These are phyloP conservation scores for Citrus australasica DNA, from an alignment of 345 rosid species.

Conservation along the genomic window DNA sequence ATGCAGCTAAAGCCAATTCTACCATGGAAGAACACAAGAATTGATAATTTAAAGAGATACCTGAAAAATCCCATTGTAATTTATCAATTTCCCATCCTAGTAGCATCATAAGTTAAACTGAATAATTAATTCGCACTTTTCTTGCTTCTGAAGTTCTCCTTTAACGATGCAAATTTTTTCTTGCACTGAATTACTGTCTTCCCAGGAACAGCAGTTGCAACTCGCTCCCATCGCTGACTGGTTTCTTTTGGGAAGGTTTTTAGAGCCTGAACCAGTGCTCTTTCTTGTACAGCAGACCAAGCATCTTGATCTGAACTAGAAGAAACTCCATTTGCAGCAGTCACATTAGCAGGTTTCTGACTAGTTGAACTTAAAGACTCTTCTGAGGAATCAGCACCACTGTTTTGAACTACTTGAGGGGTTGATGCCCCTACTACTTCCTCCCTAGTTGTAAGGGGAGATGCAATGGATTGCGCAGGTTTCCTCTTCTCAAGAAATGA, in stretches of 20 bases:
- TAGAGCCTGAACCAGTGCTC: constrained; percentile 88
- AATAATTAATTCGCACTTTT: constrained; percentile 38
- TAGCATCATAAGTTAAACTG: background rate
- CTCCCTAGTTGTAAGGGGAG: constrained; percentile 88
- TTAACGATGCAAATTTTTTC: constrained; percentile 78
- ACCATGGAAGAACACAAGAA: background rate
- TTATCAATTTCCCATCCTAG: background rate
- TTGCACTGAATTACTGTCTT: constrained; percentile 88
- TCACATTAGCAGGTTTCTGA: constrained; percentile 32
- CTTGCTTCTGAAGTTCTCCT: constrained; percentile 85
- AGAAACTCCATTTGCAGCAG: constrained; percentile 35
- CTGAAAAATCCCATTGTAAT: background rate
- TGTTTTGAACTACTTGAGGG: constrained; percentile 26
- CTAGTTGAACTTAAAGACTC: constrained; percentile 36
- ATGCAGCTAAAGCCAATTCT: background rate
- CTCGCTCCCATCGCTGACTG: constrained; percentile 94
- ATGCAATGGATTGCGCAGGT: constrained; percentile 60
- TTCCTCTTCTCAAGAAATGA: constrained; percentile 97
- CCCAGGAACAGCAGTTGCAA: constrained; percentile 96
- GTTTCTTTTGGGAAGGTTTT: constrained; percentile 96
- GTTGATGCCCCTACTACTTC: constrained; percentile 43
- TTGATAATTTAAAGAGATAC: background rate
- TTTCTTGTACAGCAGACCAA: constrained; percentile 95
- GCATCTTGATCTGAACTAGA: constrained; percentile 68
- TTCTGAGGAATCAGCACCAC: constrained; percentile 15